Percentiles rank a stretch among this genome's conserved stretches.
Evolutionary conservation across 352 stramenopile genomes (phyloP).

Genomic region (Globisporangium barbulae): DNA sequence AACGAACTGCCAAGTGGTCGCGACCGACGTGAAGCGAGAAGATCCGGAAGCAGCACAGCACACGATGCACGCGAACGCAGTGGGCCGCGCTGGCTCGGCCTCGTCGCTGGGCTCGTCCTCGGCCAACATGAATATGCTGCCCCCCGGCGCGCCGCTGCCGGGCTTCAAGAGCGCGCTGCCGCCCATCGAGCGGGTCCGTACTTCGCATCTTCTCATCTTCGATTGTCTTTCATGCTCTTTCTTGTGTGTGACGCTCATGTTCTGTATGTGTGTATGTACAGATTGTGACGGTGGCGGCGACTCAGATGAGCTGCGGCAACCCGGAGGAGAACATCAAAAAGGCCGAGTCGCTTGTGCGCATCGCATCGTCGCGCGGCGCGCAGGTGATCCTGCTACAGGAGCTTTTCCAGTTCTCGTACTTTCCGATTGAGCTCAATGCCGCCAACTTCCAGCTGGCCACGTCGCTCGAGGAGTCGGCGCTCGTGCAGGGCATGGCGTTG

Average conservation of each 20-base stretch:
- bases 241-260: too few relatives aligned
- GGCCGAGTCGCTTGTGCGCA: constrained; percentile 86
- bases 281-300: constrained; percentile 84
- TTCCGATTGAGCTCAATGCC: constrained; percentile 88
- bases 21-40: background rate
- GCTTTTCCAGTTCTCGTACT: constrained; percentile 90
- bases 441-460: constrained; percentile 88
- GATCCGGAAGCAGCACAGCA: background rate
- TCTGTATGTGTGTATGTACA: constrained; percentile 15
- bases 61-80: constrained; percentile 30
- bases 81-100: constrained; percentile 24
- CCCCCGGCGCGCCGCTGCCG: constrained; percentile 18
- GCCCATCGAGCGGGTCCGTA: constrained; percentile 50
- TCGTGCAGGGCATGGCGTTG: constrained; percentile 85
- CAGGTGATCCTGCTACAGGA: constrained; percentile 91
- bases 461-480: constrained; percentile 73
- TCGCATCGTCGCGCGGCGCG: constrained; percentile 81
- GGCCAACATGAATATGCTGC: constrained; percentile 21
- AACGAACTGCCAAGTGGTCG: background rate
- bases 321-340: constrained; percentile 90
- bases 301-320: constrained; percentile 86
- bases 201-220: background rate
- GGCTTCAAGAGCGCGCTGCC: constrained; percentile 45
- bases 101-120: constrained; percentile 27
- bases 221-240: background rate